Conservation (phyloP, 352 stramenopile genomes). For the Thalassiosira pacifica region DNA sequence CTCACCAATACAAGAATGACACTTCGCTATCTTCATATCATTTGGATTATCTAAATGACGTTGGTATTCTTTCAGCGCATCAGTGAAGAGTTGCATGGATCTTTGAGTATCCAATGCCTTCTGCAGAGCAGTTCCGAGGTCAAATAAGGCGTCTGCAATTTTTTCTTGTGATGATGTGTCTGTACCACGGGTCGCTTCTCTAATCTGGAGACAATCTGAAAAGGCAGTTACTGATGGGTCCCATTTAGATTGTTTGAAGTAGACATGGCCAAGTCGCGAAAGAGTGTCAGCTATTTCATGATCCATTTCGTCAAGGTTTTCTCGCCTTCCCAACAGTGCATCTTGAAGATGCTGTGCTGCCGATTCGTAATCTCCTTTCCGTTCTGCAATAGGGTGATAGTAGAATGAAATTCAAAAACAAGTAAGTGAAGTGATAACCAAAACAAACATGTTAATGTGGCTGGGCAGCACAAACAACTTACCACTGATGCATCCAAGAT, state of each 20-base stretch:
- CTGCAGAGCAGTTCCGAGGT: constrained; percentile 65
- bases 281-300: constrained; percentile 62
- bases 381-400: constrained; percentile 26
- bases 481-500: constrained; percentile 73
- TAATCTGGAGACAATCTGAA: constrained; percentile 70
- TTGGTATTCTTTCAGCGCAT: constrained; percentile 76
- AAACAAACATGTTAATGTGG: not conserved
- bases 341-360: constrained; percentile 66
- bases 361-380: constrained; percentile 60
- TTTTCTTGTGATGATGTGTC: constrained; percentile 59
- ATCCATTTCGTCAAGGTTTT: constrained; percentile 62
- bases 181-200: constrained; percentile 56
- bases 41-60: constrained; percentile 66
- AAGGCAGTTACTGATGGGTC: constrained; percentile 58
- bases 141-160: constrained; percentile 72
- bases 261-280: constrained; percentile 68
- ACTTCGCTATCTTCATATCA: constrained; percentile 74
- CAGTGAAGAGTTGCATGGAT: constrained; percentile 70
- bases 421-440: constrained; percentile 4
- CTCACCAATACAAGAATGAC: constrained; percentile 68
- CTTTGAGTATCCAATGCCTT: constrained; percentile 65
- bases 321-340: constrained; percentile 52
- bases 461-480: constrained; percentile 25
- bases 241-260: constrained; percentile 64
- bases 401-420: constrained; percentile 7